phyloP scores from a whole-genome alignment of 768 basidiomycete genomes.

The Serendipita indica region DNA sequence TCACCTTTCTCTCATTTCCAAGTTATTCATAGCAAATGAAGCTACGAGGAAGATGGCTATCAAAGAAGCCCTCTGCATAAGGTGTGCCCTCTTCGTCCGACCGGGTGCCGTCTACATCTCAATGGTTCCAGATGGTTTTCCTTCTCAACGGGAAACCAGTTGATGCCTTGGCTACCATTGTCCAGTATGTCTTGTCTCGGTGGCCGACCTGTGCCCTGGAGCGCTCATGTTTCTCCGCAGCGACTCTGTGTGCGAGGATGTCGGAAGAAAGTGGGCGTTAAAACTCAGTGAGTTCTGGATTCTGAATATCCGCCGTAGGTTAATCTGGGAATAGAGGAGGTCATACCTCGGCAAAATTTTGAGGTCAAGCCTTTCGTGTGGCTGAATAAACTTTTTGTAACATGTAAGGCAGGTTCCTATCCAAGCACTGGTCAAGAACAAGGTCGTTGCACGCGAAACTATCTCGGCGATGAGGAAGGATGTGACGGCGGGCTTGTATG shows the following conservation, averaged over 20 bases:
- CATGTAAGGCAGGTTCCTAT: too few relatives aligned
- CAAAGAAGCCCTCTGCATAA: constrained; percentile 65
- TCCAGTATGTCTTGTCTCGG: constrained; percentile 38
- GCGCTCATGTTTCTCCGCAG: not conserved
- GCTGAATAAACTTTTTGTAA: too few relatives aligned
- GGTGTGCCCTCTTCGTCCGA: constrained; percentile 28
- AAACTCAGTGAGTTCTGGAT: constrained; percentile 56
- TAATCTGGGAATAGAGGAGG: constrained; percentile 43
- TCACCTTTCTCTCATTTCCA: not conserved
- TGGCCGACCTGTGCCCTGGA: not conserved
- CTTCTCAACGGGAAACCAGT: constrained; percentile 78
- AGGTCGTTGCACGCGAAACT: constrained; percentile 79
- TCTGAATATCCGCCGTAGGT: not conserved
- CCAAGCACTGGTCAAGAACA: constrained; percentile 79
- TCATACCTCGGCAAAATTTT: constrained; percentile 84
- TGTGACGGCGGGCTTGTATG: constrained; percentile 87
- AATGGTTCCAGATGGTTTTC: constrained; percentile 58
- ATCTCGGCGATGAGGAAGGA: constrained; percentile 75
- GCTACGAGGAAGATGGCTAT: constrained; percentile 93
- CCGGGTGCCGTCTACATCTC: not conserved
- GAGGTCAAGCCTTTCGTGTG: too few relatives aligned
- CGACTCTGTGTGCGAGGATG: constrained; percentile 52
- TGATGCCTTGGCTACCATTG: constrained; percentile 84
- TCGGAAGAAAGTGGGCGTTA: constrained; percentile 77
- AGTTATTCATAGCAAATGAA: constrained; percentile 22